These are phyloP conservation scores for Phyllosticta capitalensis DNA, from an alignment of 2,329 filamentous ascomycete genomes.

Conservation along the genomic window DNA sequence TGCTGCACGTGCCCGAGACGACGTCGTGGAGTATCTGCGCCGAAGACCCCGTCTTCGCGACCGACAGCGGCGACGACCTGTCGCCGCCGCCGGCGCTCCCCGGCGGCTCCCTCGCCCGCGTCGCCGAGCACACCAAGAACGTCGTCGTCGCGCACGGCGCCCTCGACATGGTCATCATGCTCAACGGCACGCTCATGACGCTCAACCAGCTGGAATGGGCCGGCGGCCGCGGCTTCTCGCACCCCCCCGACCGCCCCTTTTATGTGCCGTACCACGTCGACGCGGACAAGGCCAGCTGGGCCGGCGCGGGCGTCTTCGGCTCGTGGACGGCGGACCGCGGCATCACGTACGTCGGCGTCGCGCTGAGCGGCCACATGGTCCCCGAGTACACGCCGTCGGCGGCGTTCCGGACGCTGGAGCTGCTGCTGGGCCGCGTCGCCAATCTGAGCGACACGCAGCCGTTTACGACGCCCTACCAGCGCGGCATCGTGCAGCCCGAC, in stretches of 20 bases:
- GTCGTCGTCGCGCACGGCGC: conserved; percentile 17
- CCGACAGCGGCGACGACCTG: conserved; percentile 10
- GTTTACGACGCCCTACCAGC: conserved; percentile 14
- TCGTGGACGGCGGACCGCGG: conserved; percentile 3
- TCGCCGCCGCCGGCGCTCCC: conserved; percentile 14
- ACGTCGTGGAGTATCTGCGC: conserved; percentile 21
- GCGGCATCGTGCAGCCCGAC: neutral
- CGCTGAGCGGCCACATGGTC: conserved; percentile 4
- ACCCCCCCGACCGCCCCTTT: conserved; percentile 9
- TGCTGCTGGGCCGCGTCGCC: neutral
- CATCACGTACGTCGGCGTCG: neutral
- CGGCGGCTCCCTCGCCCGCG: conserved; percentile 15
- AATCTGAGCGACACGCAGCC: neutral
- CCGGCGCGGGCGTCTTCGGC: conserved; percentile 5
- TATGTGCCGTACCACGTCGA: conserved; percentile 4
- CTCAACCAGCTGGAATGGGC: conserved; percentile 15
- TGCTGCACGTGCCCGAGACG: conserved; percentile 26
- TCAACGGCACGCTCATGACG: conserved; percentile 12
- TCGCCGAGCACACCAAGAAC: conserved; percentile 25
- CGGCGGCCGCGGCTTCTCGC: conserved; percentile 13
- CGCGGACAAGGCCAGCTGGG: neutral
- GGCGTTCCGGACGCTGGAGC: neutral
- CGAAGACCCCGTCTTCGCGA: conserved; percentile 15
- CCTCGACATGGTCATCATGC: conserved; percentile 12
- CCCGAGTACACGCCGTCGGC: neutral